phyloP scores from a whole-genome alignment of 129 eudicot genomes.

The Centrapalus pauciflorus region DNA sequence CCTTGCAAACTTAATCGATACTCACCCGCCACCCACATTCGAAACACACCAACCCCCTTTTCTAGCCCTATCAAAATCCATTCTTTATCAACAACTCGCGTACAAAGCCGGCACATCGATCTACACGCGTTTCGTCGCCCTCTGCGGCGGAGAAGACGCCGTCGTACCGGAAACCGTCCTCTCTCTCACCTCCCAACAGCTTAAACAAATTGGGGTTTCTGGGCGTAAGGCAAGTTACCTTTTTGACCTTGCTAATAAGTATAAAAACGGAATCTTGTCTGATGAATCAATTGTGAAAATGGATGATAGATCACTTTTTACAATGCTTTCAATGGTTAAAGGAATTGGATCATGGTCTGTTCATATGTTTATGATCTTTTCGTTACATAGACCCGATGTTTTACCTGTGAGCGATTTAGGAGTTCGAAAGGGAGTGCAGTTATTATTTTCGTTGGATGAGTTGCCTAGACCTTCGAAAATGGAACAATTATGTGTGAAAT shows the following conservation, averaged over 20 bases:
- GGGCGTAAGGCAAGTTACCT: constrained; percentile 82
- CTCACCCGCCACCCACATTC: constrained; percentile 61
- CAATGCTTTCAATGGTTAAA: constrained; percentile 90
- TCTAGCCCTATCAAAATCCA: constrained; percentile 61
- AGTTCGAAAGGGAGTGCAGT: constrained; percentile 82
- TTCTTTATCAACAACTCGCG: constrained; percentile 85
- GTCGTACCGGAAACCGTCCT: constrained; percentile 62
- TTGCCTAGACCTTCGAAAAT: constrained; percentile 90
- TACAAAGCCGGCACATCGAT: constrained; percentile 77
- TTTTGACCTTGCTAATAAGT: constrained; percentile 76
- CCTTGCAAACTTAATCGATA: constrained; percentile 49
- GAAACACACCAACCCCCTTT: constrained; percentile 61
- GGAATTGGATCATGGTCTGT: constrained; percentile 99
- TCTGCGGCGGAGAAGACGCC: constrained; percentile 70
- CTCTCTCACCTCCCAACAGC: constrained; percentile 52
- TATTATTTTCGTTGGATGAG: constrained; percentile 70
- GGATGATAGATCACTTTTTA: constrained; percentile 88
- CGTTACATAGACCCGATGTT: constrained; percentile 85
- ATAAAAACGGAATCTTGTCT: constrained; percentile 60
- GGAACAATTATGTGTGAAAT: constrained; percentile 87
- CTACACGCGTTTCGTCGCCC: constrained; percentile 59
- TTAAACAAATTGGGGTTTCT: constrained; percentile 87
- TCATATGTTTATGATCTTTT: constrained; percentile 94
- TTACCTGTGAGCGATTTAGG: constrained; percentile 90
- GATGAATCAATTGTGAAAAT: constrained; percentile 64